Base-by-base conservation (phyloP, 768 basidiomycete species). In the Strobilomyces confusus region DNA sequence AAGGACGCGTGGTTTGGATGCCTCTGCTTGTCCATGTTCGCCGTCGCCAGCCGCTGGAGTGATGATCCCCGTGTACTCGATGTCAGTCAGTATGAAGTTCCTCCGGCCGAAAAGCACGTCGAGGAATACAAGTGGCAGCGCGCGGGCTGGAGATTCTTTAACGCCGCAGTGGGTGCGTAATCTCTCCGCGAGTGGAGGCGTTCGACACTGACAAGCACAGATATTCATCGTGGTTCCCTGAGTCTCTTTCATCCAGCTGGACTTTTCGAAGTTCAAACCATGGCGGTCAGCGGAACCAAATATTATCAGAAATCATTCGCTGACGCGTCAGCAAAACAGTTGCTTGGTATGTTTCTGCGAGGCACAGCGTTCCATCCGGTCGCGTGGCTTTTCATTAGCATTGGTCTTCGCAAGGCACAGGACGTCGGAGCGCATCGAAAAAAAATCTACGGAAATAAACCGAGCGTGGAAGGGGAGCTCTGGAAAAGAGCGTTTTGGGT, bases 401-500 rank as follows among this genome's bases (percentile, higher is more conserved):
- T 74, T 50, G 90, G 73, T 22, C 69, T 77, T 43, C 82, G 76
- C 44, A 88, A 87, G 63, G 81, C 80, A 25, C 80, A 87, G 67
- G 90, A 92, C 58, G 76, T 89, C 4, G 91, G 91, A 23, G 84
- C 84, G 7, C 91, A 93, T 61, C 77, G 84, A 44, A 83, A 75
- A 63, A 81, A 76, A 58, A 74, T 78, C 1, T 87, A 87, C 52
- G 71, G 72, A 4, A 60, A 64, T 7, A 69, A 67, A 56, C 73
- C 78, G 8, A 76, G 71, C 60, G 57, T 77, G 48, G 83, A 87
- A 40, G 79, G 82, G 34, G 88, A 92, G 58, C 73, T 87, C 15
- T 89, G 86, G 81, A 90, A 87, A 64, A 80, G 91, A 25, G 83
- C 83, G 0, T 89, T 91, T 63, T 90, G 87, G 87, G 79, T 76